These are phyloP conservation scores for Didymella sp. DNA, from an alignment of 2,329 filamentous ascomycete genomes.

Conservation along the genomic window DNA sequence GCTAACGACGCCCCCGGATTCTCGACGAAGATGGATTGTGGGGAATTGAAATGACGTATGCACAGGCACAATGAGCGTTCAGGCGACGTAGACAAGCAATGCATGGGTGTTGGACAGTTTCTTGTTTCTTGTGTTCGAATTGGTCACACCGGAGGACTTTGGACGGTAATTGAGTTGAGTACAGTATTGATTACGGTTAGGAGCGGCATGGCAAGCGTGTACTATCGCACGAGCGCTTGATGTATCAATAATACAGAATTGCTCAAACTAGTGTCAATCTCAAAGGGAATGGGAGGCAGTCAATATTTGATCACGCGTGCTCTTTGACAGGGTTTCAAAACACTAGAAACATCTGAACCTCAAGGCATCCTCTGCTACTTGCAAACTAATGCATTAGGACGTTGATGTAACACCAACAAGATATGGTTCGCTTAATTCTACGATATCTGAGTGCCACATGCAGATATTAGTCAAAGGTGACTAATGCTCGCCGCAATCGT, in stretches of 20 bases:
- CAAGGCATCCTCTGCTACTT: too few relatives aligned
- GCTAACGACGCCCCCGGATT: slow-evolving; percentile 34
- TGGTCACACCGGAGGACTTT: slow-evolving; percentile 8
- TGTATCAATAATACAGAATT: slow-evolving; percentile 35
- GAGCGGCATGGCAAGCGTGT: slow-evolving; percentile 13
- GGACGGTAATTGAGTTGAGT: slow-evolving; percentile 4
- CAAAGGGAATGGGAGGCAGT: neutral
- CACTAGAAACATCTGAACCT: neutral
- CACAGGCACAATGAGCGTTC: slow-evolving; percentile 20
- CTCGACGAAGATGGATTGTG: slow-evolving; percentile 24
- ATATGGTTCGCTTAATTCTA: slow-evolving; percentile 16
- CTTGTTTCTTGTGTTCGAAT: slow-evolving; percentile 19
- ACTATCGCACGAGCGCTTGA: slow-evolving; percentile 19
- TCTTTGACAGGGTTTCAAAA: neutral
- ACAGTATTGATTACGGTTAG: slow-evolving; percentile 10
- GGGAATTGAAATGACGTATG: slow-evolving; percentile 27
- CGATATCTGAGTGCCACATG: slow-evolving; percentile 17
- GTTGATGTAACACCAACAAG: slow-evolving; percentile 26
- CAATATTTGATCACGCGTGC: neutral
- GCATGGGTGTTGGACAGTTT: slow-evolving; percentile 12
- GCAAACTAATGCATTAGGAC: neutral
- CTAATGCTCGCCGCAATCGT: slow-evolving; percentile 13
- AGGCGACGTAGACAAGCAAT: slow-evolving; percentile 11
- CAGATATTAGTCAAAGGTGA: slow-evolving; percentile 20
- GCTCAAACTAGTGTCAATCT: neutral